A percentile compares a stretch with the other conserved stretches of the same genome.
Conservation (phyloP, 192 early-diverging fungal species). For the Backusella sp. region DNA sequence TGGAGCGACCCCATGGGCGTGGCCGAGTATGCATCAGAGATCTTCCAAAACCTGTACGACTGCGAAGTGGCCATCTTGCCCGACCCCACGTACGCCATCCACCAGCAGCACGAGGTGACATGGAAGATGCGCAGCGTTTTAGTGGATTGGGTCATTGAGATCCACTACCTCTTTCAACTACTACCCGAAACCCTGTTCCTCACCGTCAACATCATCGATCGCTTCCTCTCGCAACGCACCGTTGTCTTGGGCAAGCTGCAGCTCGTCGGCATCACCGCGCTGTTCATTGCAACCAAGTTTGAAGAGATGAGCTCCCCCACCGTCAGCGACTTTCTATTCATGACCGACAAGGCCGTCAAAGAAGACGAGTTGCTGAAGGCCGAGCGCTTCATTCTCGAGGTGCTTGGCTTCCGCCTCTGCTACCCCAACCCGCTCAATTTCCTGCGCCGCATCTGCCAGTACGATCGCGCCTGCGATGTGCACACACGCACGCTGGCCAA, state of each 20-base stretch:
- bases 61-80: constrained; percentile 78
- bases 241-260: constrained; percentile 89
- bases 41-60: constrained; percentile 82
- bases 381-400: constrained; percentile 88
- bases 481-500: constrained; percentile 92
- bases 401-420: constrained; percentile 83
- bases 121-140: constrained; percentile 94
- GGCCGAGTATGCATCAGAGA: constrained; percentile 91
- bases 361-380: constrained; percentile 87
- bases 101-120: constrained; percentile 76
- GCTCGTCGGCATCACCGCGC: constrained; percentile 85
- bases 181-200: constrained; percentile 94
- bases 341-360: constrained; percentile 76
- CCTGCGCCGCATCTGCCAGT: constrained; percentile 84
- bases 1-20: constrained; percentile 87
- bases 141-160: constrained; percentile 95
- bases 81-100: constrained; percentile 74
- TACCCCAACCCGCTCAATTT: constrained; percentile 94
- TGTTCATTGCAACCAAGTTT: constrained; percentile 94
- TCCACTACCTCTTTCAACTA: constrained; percentile 87
- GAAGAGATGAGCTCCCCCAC: constrained; percentile 89
- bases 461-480: constrained; percentile 79
- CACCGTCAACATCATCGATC: constrained; percentile 92
- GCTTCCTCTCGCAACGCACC: constrained; percentile 86
- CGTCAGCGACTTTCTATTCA: constrained; percentile 81